These are phyloP conservation scores for Beauveria bassiana DNA, from an alignment of 2,329 filamentous ascomycete species.

Conservation along the genomic window DNA sequence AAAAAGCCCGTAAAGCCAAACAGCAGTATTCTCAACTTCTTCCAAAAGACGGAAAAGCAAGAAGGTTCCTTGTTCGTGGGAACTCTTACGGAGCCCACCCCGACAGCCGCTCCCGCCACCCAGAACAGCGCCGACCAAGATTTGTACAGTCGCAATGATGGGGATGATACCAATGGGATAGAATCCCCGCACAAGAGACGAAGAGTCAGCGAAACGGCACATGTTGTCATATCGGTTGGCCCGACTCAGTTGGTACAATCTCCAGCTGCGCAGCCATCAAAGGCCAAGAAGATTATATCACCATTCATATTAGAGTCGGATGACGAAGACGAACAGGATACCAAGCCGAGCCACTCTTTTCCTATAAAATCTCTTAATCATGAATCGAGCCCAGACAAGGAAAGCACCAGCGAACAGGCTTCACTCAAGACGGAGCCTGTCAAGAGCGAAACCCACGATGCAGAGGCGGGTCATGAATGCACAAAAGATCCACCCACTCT, in stretches of 20 bases:
- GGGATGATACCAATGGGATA: conserved; percentile 28
- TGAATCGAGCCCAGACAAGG: background rate
- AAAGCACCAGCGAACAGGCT: background rate
- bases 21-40: conserved; percentile 65
- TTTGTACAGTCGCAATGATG: conserved; percentile 20
- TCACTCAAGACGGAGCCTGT: background rate
- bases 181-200: conserved; percentile 24
- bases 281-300: conserved; percentile 20
- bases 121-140: conserved; percentile 16
- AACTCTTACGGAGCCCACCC: conserved; percentile 14
- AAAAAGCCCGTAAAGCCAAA: conserved; percentile 41
- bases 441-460: background rate
- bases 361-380: background rate
- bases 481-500: background rate
- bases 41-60: conserved; percentile 58
- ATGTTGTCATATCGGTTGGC: conserved; percentile 14
- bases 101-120: conserved; percentile 9
- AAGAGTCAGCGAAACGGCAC: conserved; percentile 20
- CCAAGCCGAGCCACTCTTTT: background rate
- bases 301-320: conserved; percentile 69
- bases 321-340: conserved; percentile 32
- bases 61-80: conserved; percentile 51
- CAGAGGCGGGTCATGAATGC: background rate
- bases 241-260: conserved; percentile 5
- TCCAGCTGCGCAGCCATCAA: conserved; percentile 11